A percentile compares a stretch with the other conserved stretches of the same genome.
These are phyloP conservation scores for Cucumis melo DNA, from an alignment of 306 rosid species.

Conservation along the genomic window DNA sequence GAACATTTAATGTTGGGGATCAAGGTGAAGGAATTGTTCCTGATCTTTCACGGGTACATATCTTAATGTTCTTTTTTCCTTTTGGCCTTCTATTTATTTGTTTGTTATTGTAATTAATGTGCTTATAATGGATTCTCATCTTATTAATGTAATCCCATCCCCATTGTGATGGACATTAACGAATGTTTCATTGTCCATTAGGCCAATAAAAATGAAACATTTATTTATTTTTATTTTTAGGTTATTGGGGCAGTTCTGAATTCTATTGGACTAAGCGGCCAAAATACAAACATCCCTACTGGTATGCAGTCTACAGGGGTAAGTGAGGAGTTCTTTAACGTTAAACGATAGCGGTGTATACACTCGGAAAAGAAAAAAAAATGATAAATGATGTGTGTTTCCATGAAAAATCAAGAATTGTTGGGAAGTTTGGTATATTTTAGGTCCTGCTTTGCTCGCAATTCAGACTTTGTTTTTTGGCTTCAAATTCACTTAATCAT, in stretches of 20 bases:
- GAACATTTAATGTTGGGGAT: slow-evolving; percentile 85
- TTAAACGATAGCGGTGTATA: background rate
- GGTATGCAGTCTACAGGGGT: slow-evolving; percentile 32
- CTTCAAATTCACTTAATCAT: background rate
- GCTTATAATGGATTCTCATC: background rate
- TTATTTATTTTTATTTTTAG: slow-evolving; percentile 21
- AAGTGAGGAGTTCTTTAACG: slow-evolving; percentile 18
- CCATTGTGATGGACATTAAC: background rate
- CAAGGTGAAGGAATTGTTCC: slow-evolving; percentile 78
- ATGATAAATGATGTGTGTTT: background rate
- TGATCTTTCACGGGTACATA: slow-evolving; percentile 63
- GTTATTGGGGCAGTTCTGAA: slow-evolving; percentile 88
- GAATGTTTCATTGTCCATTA: background rate
- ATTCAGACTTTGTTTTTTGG: background rate
- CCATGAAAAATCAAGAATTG: background rate
- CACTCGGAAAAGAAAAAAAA: too few relatives aligned
- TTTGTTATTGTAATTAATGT: background rate
- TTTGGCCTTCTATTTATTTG: background rate
- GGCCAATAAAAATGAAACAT: background rate
- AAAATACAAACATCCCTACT: slow-evolving; percentile 28
- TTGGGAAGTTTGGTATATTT: background rate
- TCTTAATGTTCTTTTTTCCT: slow-evolving; percentile 8
- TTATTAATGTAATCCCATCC: background rate
- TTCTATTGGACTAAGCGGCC: slow-evolving; percentile 72
- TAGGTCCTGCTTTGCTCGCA: background rate